phyloP scores from a whole-genome alignment of 106 monocot genomes.

The Dendrobium catenatum region DNA sequence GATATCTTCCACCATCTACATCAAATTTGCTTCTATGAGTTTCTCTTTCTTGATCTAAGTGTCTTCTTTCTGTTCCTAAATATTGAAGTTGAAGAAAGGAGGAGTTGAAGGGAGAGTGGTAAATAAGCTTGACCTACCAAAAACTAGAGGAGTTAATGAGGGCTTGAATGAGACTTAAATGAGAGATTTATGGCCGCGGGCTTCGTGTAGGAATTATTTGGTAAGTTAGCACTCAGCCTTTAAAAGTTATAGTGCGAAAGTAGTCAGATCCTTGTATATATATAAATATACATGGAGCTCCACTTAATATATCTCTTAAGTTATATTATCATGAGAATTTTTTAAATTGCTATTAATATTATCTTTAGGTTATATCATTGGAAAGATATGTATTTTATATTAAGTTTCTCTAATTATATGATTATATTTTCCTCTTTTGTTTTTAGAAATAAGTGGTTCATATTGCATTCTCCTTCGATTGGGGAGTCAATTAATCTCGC shows the following conservation, averaged over 20 bases:
- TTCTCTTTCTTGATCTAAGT: neutral
- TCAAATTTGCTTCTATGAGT: neutral
- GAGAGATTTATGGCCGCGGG: slow-evolving; percentile 10
- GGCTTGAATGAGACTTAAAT: slow-evolving; percentile 7
- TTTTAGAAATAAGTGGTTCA: too few relatives aligned
- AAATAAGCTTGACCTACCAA: slow-evolving; percentile 43
- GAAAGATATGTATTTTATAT: too few relatives aligned
- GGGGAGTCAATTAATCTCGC: too few relatives aligned
- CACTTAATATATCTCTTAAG: too few relatives aligned
- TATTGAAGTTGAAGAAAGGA: slow-evolving; percentile 12
- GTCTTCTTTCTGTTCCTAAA: slow-evolving; percentile 12
- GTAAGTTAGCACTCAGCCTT: neutral
- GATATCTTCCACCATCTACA: slow-evolving; percentile 1
- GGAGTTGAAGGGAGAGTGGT: slow-evolving; percentile 2
- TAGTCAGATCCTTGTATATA: neutral
- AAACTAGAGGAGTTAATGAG: slow-evolving; percentile 6
- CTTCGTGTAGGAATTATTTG: slow-evolving; percentile 3
- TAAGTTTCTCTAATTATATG: too few relatives aligned
- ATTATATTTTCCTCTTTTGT: too few relatives aligned
- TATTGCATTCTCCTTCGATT: too few relatives aligned
- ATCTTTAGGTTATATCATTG: too few relatives aligned
- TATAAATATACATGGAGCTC: too few relatives aligned
- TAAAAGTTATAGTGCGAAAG: neutral
- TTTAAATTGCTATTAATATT: too few relatives aligned
- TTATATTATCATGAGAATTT: too few relatives aligned